Conservation (phyloP, 345 rosid genomes). For the Melaleuca alternifolia region DNA sequence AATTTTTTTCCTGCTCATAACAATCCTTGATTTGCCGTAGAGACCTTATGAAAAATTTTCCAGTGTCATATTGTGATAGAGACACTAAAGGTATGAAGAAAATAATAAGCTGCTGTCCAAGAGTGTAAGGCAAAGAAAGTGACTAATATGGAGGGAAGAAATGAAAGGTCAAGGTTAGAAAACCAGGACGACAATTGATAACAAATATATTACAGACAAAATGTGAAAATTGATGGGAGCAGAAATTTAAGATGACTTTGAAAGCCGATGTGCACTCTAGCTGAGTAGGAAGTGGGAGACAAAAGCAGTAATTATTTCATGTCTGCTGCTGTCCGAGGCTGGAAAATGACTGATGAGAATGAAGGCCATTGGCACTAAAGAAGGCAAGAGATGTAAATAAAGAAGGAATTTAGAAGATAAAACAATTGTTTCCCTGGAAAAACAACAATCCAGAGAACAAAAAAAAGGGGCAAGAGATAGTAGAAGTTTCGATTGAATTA, state of each 20-base stretch:
- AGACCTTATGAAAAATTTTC: background rate
- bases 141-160: background rate
- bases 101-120: background rate
- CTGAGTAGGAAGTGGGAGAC: background rate
- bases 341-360: background rate
- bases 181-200: background rate
- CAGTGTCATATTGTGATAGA: background rate
- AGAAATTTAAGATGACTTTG: background rate
- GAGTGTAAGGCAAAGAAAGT: background rate
- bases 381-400: background rate
- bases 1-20: background rate
- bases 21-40: background rate
- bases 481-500: background rate
- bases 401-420: background rate
- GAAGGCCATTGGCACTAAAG: background rate
- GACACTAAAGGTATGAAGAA: background rate
- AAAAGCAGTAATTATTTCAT: background rate
- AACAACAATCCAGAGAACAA: background rate
- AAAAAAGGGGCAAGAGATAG: background rate
- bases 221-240: background rate
- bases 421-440: background rate
- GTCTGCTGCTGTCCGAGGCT: background rate
- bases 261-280: background rate
- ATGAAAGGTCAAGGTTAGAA: background rate
- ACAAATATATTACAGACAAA: background rate